Evolutionary conservation across 1,284 basidiomycete species (phyloP).

Genomic region (Irpex sp.): DNA sequence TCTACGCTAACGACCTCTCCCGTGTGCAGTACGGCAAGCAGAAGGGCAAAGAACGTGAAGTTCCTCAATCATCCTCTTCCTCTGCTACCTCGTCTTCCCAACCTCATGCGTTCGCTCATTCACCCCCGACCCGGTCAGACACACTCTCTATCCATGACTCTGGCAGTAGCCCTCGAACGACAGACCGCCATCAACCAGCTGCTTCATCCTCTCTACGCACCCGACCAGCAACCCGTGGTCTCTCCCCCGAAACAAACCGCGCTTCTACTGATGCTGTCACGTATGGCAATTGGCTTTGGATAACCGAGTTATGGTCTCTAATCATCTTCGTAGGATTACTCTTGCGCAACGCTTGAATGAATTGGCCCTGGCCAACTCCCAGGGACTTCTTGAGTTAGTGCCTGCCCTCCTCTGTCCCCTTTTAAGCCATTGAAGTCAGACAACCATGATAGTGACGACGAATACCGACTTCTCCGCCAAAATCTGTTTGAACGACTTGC

Average conservation of each 20-base stretch:
- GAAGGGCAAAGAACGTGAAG: constrained; percentile 59
- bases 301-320: not conserved
- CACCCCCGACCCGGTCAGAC: constrained; percentile 11
- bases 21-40: constrained; percentile 50
- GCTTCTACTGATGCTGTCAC: constrained; percentile 61
- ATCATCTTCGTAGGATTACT: constrained; percentile 45
- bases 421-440: not conserved
- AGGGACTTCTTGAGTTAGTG: constrained; percentile 71
- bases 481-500: constrained; percentile 74
- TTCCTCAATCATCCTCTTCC: constrained; percentile 21
- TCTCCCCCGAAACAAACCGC: constrained; percentile 18
- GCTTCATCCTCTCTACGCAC: constrained; percentile 17
- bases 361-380: constrained; percentile 70
- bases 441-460: constrained; percentile 55
- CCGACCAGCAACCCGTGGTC: constrained; percentile 16
- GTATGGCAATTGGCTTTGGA: constrained; percentile 39
- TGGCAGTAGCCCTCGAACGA: constrained; percentile 6
- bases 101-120: constrained; percentile 21
- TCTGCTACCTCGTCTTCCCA: constrained; percentile 31
- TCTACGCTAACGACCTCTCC: constrained; percentile 1
- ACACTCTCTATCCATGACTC: constrained; percentile 10
- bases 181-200: constrained; percentile 11
- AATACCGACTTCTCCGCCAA: constrained; percentile 72
- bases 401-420: not conserved
- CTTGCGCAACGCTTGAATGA: constrained; percentile 76